Evolutionary conservation across 352 stramenopile genomes (phyloP).

Genomic region (Phytophthora chlamydospora): DNA sequence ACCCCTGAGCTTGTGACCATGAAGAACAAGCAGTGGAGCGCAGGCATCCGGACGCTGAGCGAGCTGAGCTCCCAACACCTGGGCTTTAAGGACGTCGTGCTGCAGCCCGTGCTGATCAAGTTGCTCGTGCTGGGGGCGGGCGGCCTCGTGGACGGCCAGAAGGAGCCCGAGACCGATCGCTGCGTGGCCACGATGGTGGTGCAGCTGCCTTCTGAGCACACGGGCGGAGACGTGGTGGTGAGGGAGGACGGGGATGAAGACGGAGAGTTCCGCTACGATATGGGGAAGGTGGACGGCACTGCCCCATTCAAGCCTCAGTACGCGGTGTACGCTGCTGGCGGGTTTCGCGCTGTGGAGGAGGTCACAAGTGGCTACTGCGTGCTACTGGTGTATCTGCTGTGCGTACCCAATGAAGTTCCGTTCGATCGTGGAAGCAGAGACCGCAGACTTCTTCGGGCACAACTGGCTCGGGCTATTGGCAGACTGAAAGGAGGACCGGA

Average conservation of each 20-base stretch:
- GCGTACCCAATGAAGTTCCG: too few species aligned
- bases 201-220: constrained; percentile 7
- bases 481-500: background rate
- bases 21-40: constrained; percentile 3
- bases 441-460: background rate
- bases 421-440: background rate
- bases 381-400: too few species aligned
- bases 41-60: background rate
- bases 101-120: constrained; percentile 10
- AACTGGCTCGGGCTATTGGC: background rate
- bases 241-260: background rate
- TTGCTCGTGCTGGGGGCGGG: constrained; percentile 7
- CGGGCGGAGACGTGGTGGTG: constrained; percentile 12
- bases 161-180: background rate
- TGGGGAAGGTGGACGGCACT: constrained; percentile 5
- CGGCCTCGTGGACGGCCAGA: background rate
- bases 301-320: constrained; percentile 11
- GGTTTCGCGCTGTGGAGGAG: too few species aligned
- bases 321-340: too few species aligned
- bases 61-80: background rate
- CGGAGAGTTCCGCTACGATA: background rate
- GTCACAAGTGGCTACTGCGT: too few species aligned
- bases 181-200: constrained; percentile 13
- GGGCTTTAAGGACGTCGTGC: background rate
- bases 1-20: background rate